Evolutionary conservation across 805 yeast genomes (phyloP), one percentile per base, ranked within the genome.

Genomic region (Kodamaea neixiangensis): DNA sequence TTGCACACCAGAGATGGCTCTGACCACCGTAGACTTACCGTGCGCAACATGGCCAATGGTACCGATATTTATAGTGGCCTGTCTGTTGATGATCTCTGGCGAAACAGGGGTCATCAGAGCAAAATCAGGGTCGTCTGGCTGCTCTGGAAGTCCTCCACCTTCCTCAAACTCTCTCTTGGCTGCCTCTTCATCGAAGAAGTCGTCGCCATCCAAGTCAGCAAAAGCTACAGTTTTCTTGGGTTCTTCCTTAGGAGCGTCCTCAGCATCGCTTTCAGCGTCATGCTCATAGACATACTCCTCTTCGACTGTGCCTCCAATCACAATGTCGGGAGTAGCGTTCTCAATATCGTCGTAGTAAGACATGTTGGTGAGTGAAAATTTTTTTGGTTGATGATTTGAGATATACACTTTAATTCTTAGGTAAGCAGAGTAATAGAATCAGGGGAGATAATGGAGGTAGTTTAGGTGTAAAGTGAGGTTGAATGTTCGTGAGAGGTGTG

Each of bases 41-140:
- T 90, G 97, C 51, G 97, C 97, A 60, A 90, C 97, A 73, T 89
- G 97, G 55, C 96, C 97, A 70, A 90, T 90, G 53, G 97, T 90
- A 73, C 99, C 99, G 66, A 94, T 94, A 73, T 94, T 94, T 68
- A 94, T 90, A 46, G 99, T 94, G 55, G 99, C 99, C 77, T 94
- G 99, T 81, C 99, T 88, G 72, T 89, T 89, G 75, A 94, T 94
- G 67, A 94, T 96, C 66, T 92, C 99, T 49, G 96, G 94, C 6
- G 96, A 86, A 55, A 89, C 76, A 31, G 99, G 97, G 44, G 93
- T 89, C 73, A 94, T 75, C 58, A 75, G 67, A 38, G 87, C 58
- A 64, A 93, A 87, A 67, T 92, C 97, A 52, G 96, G 96, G 72
- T 89, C 77, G 37, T 80, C 86, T 51, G 97, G 97, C 74, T 94